Base-by-base conservation (phyloP, 805 yeast genomes). In the Nakazawaea populi region DNA sequence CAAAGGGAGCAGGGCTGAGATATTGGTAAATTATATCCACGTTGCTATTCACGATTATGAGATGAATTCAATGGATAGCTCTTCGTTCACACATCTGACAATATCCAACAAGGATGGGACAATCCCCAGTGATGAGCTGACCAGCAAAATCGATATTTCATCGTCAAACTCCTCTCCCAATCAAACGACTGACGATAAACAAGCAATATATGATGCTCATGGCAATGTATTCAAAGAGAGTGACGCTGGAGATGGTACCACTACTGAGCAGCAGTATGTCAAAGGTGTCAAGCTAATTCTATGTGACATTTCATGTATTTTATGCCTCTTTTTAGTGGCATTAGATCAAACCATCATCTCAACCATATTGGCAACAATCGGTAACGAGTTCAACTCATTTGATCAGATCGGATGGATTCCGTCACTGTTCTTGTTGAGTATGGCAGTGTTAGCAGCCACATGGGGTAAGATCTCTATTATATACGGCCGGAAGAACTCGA, bases 311-410 rank as follows among this genome's bases (percentile, higher is more conserved):
- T 47, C 56, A 10, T 42, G 52, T 43, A 43, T 54, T 29, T 30
- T 58, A 6, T 55, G 57, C 29, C 35, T 62, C 34, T 63, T 63
- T 45, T 46, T 63, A 7, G 56, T 56, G 12, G 84, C 85, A 0
- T 62, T 82, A 41, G 87, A 82, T 60, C 81, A 77, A 55, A 80
- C 85, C n/a, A 82, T 82, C 51, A 76, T 77, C 2, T 58, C 76
- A 7, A 76, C 85, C 1, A 65, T 79, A 10, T 64, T 81, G 45
- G 72, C 79, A 14, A 67, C 64, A 1, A 77, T 82, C 2, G 79
- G 83, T 6, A 64, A 66, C 47, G 65, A 77, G 53, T 82, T 82
- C 58, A 55, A 71, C 27, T 69, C 71, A 4, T 81, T 77, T 56
- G 71, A 75, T 6, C 72, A 78, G 51, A 68, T 81, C 6, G 82